Percentiles rank a stretch among this genome's conserved stretches.
phyloP scores from a whole-genome alignment of 148 eudicot species.

The Cornus kousa region DNA sequence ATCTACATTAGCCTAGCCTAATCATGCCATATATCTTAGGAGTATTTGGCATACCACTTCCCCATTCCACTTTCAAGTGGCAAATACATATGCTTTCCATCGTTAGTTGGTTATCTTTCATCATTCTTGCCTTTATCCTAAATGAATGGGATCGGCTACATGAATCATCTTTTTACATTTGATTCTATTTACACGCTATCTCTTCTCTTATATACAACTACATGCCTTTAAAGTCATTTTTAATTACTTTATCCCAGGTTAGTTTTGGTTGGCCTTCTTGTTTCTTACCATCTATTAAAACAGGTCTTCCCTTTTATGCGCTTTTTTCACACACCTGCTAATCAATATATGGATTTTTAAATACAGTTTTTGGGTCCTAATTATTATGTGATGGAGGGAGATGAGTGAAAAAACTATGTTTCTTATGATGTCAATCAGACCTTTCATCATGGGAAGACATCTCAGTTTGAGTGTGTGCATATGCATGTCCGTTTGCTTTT shows the following conservation, averaged over 20 bases:
- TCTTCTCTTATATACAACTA: too few species aligned
- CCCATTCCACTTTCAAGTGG: neutral
- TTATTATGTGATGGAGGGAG: neutral
- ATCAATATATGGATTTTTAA: neutral
- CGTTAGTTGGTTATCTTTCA: neutral
- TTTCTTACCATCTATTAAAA: too few species aligned
- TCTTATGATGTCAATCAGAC: neutral
- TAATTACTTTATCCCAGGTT: too few species aligned
- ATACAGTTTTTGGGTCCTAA: neutral
- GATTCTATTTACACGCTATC: too few species aligned
- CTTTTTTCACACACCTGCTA: neutral
- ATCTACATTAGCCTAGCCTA: neutral
- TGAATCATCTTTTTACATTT: too few species aligned
- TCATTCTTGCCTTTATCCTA: too few species aligned
- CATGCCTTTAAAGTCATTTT: too few species aligned
- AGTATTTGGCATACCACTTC: neutral
- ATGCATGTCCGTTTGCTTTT: neutral
- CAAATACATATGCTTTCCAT: neutral
- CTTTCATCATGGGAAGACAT: neutral
- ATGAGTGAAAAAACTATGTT: neutral
- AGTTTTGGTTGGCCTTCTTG: too few species aligned
- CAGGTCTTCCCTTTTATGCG: too few species aligned
- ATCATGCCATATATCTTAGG: neutral
- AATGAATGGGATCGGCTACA: too few species aligned
- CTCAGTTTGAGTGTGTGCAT: too few species aligned